Evolutionary conservation across 208 protist genomes (phyloP).

Genomic region (Crithidia acanthocephali): DNA sequence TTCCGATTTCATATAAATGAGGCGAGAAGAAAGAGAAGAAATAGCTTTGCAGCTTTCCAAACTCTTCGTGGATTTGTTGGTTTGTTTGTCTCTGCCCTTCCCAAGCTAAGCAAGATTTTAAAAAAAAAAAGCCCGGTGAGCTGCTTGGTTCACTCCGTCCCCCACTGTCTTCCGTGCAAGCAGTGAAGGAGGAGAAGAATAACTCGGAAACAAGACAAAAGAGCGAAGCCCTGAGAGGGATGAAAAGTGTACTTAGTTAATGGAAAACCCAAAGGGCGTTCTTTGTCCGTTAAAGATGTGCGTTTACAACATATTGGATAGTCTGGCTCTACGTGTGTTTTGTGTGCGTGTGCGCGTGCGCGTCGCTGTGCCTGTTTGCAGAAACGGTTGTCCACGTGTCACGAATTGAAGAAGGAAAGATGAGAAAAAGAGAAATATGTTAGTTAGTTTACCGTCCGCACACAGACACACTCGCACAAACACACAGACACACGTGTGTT

Average conservation of each 20-base stretch:
- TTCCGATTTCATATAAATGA: conserved; percentile 14
- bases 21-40: background rate
- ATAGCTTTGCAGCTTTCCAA: background rate
- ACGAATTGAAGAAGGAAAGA: conserved; percentile 4
- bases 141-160: background rate
- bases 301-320: background rate
- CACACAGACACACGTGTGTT: background rate
- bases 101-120: background rate
- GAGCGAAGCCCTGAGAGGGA: background rate
- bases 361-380: background rate
- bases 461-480: conserved; percentile 4
- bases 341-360: conserved; percentile 8
- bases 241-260: background rate
- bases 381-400: background rate
- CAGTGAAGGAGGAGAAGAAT: background rate
- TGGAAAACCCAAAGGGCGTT: background rate
- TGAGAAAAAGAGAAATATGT: background rate
- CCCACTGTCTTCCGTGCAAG: background rate
- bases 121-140: background rate
- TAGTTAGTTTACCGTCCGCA: conserved; percentile 9
- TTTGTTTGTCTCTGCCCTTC: background rate
- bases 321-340: background rate
- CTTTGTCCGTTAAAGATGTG: background rate
- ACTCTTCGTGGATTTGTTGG: background rate
- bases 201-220: background rate